phyloP scores from a whole-genome alignment of 805 yeast species.

The Ogataea neopini region DNA sequence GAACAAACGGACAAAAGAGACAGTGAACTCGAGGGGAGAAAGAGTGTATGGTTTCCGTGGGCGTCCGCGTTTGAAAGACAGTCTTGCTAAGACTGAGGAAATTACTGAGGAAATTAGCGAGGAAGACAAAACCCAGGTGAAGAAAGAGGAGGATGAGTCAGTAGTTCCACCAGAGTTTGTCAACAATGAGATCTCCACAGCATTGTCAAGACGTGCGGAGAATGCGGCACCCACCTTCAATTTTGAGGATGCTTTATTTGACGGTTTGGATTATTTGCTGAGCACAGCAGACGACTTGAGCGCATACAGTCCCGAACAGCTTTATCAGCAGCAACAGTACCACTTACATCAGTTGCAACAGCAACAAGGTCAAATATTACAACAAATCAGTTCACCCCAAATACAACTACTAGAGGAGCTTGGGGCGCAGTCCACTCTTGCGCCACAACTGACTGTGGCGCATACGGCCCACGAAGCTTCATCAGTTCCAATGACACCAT shows the following conservation, averaged over 20 bases:
- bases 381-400: constrained; percentile 17
- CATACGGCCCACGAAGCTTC: too few species aligned
- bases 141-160: background rate
- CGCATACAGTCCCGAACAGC: constrained; percentile 17
- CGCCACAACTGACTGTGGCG: background rate
- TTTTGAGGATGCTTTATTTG: constrained; percentile 34
- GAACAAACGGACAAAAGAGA: constrained; percentile 21
- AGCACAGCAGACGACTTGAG: constrained; percentile 23
- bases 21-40: constrained; percentile 35
- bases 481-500: constrained; percentile 1
- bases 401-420: constrained; percentile 8
- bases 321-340: constrained; percentile 18
- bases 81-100: constrained; percentile 22
- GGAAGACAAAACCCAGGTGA: background rate
- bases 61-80: constrained; percentile 41
- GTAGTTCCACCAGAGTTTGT: background rate
- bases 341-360: constrained; percentile 20
- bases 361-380: constrained; percentile 23
- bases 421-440: background rate
- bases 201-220: background rate
- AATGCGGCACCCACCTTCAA: constrained; percentile 11
- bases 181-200: background rate
- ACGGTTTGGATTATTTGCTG: constrained; percentile 34
- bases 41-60: constrained; percentile 45
- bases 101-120: background rate